phyloP scores from a whole-genome alignment of 1,284 basidiomycete genomes.

The Leccinum insolens region DNA sequence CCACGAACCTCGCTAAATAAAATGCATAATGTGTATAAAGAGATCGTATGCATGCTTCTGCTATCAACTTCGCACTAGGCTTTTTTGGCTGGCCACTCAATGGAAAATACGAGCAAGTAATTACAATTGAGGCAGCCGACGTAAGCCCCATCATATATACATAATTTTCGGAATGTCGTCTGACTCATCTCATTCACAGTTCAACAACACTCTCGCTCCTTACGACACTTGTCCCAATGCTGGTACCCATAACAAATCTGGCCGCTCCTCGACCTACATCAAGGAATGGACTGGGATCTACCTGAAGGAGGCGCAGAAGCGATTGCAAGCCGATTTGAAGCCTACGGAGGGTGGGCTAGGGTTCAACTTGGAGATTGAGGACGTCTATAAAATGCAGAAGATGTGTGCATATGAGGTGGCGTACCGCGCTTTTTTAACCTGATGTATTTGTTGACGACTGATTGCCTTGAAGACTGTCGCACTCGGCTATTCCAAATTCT shows the following conservation, averaged over 20 bases:
- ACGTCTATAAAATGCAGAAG: slow-evolving; percentile 76
- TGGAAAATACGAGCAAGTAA: slow-evolving; percentile 78
- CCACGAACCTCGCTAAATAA: not conserved
- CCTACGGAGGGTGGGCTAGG: slow-evolving; percentile 55
- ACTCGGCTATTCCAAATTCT: slow-evolving; percentile 89
- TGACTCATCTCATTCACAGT: slow-evolving; percentile 16
- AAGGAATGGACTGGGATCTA: slow-evolving; percentile 71
- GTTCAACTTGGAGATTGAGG: slow-evolving; percentile 68
- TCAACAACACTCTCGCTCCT: slow-evolving; percentile 35
- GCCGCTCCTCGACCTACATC: slow-evolving; percentile 61
- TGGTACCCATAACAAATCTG: slow-evolving; percentile 46
- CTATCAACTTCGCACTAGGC: slow-evolving; percentile 83
- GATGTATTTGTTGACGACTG: not conserved
- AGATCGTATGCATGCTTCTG: slow-evolving; percentile 83
- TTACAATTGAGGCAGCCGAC: slow-evolving; percentile 72
- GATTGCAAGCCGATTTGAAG: slow-evolving; percentile 54
- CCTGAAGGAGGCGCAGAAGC: slow-evolving; percentile 63
- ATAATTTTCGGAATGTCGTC: not conserved
- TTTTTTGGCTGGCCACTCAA: slow-evolving; percentile 86
- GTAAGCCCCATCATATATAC: slow-evolving; percentile 41
- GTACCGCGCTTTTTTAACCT: slow-evolving; percentile 5
- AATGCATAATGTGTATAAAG: slow-evolving; percentile 34
- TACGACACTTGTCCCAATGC: slow-evolving; percentile 56
- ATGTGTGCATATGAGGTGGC: slow-evolving; percentile 85
- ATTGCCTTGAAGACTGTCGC: slow-evolving; percentile 72